Base-by-base conservation (phyloP, 2,329 filamentous ascomycete species). In the Clonostachys rosea region DNA sequence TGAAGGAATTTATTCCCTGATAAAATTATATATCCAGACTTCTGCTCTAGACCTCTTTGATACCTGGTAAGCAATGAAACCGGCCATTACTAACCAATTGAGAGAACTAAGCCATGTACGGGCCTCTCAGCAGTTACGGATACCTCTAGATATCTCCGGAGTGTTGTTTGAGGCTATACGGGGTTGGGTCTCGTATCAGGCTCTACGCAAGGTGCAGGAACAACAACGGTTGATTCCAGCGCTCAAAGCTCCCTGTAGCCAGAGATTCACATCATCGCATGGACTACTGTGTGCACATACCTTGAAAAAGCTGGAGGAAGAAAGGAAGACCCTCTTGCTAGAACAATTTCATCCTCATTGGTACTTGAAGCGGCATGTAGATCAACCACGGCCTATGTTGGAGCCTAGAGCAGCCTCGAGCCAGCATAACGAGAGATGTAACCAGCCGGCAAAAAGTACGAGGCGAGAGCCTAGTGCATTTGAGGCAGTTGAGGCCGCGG, bases 11-110 rank as follows among this genome's bases (percentile, higher is more conserved):
- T 34, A 56, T 47, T 14, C 35, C 1, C 30, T 57, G 17, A n/a
- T 56, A 9, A 55, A 58, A 24, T 20, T 13, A 8, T 17, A 52
- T 43, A 24, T 56, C 1, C 51, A 56, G 36, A 53, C 10, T 30
- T 51, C 45, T 6, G 49, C 37, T 3, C 35, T 51, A 3, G 49
- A 56, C 41, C 47, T 58, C 14, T 58, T 56, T 43, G 44, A 51
- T 5, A 48, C 48, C 20, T 56, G 44, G 52, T 47, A 40, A 39
- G 43, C 46, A 12, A 55, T 55, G 9, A 55, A 53, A 43, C 47
- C 47, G 9, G 48, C 47, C 3, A 5, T 57, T 6, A 9, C 43
- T 4, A 55, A 55, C 18, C 48, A 56, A 40, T 42, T 58, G 17
- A n/a, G 33, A 14, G 50, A 56, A 34, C 42, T 58, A 14, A 36